A percentile compares a stretch with the other conserved stretches of the same genome.
These are phyloP conservation scores for Trifolium dubium DNA, from an alignment of 306 rosid species.

Conservation along the genomic window DNA sequence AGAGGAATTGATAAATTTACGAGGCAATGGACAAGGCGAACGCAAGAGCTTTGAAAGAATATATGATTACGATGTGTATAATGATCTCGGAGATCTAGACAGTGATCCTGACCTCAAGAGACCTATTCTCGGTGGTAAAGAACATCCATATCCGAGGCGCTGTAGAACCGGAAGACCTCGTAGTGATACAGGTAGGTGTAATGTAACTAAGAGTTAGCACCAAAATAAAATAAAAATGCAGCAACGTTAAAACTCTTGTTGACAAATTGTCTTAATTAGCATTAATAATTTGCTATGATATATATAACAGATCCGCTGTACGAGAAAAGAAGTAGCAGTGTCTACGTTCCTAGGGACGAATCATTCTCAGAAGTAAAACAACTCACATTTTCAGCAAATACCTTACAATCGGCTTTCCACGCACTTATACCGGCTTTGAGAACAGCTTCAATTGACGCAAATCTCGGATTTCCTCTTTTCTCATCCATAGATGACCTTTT, in stretches of 20 bases:
- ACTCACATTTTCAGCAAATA: constrained; percentile 44
- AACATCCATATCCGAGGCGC: constrained; percentile 68
- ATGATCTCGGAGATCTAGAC: constrained; percentile 74
- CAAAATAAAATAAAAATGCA: not conserved
- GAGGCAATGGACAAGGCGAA: constrained; percentile 68
- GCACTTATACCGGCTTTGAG: constrained; percentile 55
- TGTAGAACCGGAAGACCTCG: constrained; percentile 78
- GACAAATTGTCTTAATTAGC: not conserved
- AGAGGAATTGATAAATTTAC: constrained; percentile 43
- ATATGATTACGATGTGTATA: constrained; percentile 75
- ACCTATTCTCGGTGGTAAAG: constrained; percentile 65
- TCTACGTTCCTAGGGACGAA: constrained; percentile 83
- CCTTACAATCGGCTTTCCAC: constrained; percentile 50
- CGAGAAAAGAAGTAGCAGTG: constrained; percentile 49
- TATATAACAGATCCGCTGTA: constrained; percentile 48
- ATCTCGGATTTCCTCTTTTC: constrained; percentile 58
- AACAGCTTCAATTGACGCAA: constrained; percentile 23
- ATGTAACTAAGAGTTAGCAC: not conserved
- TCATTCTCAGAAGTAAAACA: constrained; percentile 62
- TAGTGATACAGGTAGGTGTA: constrained; percentile 6
- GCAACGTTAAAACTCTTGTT: not conserved
- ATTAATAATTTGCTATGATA: not conserved
- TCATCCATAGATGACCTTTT: constrained; percentile 62
- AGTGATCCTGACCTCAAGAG: constrained; percentile 21
- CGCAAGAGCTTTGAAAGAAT: constrained; percentile 53